Evolutionary conservation across 345 rosid genomes (phyloP).

Genomic region (Laguncularia racemosa): DNA sequence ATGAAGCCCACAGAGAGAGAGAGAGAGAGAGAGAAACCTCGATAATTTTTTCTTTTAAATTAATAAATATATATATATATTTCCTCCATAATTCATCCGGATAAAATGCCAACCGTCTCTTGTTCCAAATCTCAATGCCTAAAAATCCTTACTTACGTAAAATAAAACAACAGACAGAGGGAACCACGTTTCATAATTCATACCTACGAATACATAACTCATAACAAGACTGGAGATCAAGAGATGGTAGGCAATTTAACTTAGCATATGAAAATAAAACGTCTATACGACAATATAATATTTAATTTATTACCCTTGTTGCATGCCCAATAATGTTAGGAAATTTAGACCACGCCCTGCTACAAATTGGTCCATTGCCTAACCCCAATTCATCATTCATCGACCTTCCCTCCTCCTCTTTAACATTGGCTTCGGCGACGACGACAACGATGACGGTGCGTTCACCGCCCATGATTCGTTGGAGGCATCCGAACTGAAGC

Average conservation of each 20-base stretch:
- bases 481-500: constrained; percentile 56
- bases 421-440: constrained; percentile 46
- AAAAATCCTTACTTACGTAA: background rate
- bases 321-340: no score
- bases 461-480: constrained; percentile 40
- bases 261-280: constrained; percentile 9
- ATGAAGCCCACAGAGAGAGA: background rate
- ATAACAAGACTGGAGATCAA: constrained; percentile 16
- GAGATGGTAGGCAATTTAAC: constrained; percentile 63
- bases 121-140: constrained; percentile 16
- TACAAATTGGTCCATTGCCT: background rate
- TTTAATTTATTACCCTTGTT: constrained; percentile 12
- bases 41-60: constrained; percentile 7
- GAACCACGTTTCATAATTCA: no score
- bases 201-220: background rate
- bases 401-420: constrained; percentile 34
- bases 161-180: background rate
- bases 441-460: constrained; percentile 33
- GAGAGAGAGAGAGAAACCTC: background rate
- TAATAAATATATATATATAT: constrained; percentile 3
- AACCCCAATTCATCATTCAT: background rate
- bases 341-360: background rate
- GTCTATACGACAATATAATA: background rate
- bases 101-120: constrained; percentile 62
- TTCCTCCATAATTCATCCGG: constrained; percentile 8